Base-by-base conservation (phyloP, 805 yeast genomes). In the Scheffersomyces stipitis region DNA sequence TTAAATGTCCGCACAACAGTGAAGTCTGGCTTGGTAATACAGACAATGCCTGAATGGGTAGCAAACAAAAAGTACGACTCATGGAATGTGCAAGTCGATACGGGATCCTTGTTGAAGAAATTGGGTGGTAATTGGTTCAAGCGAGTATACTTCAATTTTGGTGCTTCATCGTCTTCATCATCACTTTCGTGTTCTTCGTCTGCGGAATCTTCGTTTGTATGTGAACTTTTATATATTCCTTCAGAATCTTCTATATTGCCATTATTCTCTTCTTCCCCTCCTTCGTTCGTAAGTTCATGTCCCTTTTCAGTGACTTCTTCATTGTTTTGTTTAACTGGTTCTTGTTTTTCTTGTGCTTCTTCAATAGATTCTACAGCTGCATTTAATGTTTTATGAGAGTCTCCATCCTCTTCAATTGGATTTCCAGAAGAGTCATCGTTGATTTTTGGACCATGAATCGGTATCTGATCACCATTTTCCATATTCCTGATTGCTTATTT, bases 31-130 rank as follows among this genome's bases (percentile, higher is more conserved):
- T 68, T 66, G 1, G 86, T 73, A 12, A 91, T 60, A 47, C 86
- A 89, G 1, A 91, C 59, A 2, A 86, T 62, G 0, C 98, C 98
- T 0, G 93, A 78, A 48, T 93, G 96, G 0, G 97, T 87, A 1
- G 95, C 98, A 66, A 88, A 86, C 8, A 85, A 78, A 42, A 83
- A 78, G 26, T 83, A 70, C 1, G 68, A 58, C 3, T 81, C 84
- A 37, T 75, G 73, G 38, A 85, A 76, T 13, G 69, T 62, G 42
- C 84, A 78, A 0, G 88, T 64, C 2, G 97, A 86, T 0, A 93
- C 75, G 0, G 95, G 83, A 53, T 93, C 97, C 31, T 77, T 74
- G 27, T 62, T 65, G 59, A 87, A 86, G 51, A 90, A 81, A 12
- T 80, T 73, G 1, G 78, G 58, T 0, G 96, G 96, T 1, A 90